Percentiles rank a stretch among this genome's conserved stretches.
Conservation (phyloP, 202 grass and related monocot genomes). For the Carex sylvatica region DNA sequence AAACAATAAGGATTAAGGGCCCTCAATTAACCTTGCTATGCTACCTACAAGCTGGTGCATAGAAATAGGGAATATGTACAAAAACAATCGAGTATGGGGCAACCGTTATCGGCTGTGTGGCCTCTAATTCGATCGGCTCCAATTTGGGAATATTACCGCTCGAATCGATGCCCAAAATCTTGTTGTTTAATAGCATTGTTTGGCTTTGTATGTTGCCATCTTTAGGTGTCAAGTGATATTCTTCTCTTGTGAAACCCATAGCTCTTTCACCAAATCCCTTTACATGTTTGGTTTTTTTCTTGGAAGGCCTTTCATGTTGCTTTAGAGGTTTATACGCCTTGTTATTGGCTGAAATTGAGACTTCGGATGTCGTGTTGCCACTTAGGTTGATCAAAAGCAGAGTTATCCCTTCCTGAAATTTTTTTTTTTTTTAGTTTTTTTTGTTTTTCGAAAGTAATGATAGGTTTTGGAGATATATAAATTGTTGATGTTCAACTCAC, state of each 20-base stretch:
- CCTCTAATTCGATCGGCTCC: slow-evolving; percentile 42
- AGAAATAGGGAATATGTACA: slow-evolving; percentile 56
- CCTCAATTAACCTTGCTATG: slow-evolving; percentile 24
- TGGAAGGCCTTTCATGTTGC: slow-evolving; percentile 23
- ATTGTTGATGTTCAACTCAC: slow-evolving; percentile 35
- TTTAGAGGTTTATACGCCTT: slow-evolving; percentile 13
- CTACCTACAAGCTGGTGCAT: slow-evolving; percentile 63
- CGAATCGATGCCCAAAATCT: slow-evolving; percentile 42
- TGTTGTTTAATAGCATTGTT: slow-evolving; percentile 80
- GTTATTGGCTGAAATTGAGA: slow-evolving; percentile 31
- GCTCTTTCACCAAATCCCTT: slow-evolving; percentile 25
- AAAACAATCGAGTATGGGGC: slow-evolving; percentile 69
- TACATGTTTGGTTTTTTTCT: slow-evolving; percentile 34
- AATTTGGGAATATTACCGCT: slow-evolving; percentile 54
- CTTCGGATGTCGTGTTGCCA: slow-evolving; percentile 41
- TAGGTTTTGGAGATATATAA: not conserved
- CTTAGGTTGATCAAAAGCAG: slow-evolving; percentile 90
- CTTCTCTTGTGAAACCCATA: slow-evolving; percentile 49
- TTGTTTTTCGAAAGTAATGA: not conserved
- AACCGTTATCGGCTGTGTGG: slow-evolving; percentile 46
- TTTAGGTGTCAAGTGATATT: slow-evolving; percentile 78
- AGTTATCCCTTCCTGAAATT: slow-evolving; percentile 72
- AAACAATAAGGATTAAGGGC: not conserved
- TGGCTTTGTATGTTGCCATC: slow-evolving; percentile 73
- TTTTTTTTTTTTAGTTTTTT: not conserved